Evolutionary conservation across 805 yeast genomes (phyloP).

Genomic region (Wickerhamomyces rabaulensis): DNA sequence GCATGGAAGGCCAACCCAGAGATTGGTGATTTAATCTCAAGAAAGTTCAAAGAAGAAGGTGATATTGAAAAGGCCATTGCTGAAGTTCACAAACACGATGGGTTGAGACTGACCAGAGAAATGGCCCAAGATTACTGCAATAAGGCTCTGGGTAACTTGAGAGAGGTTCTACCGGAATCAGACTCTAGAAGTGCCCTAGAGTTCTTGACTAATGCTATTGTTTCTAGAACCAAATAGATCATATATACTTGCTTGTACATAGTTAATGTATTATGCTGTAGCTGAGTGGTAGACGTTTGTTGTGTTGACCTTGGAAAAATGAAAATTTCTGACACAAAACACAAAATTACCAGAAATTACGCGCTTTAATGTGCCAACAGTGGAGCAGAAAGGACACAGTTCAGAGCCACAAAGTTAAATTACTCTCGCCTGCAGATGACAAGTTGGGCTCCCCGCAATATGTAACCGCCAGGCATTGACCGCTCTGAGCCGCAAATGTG

Average conservation of each 20-base stretch:
- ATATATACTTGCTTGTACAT: neutral
- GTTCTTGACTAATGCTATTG: conserved; percentile 73
- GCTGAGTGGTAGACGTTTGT: too few species aligned
- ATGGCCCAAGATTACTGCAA: conserved; percentile 77
- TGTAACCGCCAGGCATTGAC: too few species aligned
- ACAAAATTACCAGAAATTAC: too few species aligned
- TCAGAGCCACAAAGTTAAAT: too few species aligned
- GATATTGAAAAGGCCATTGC: conserved; percentile 80
- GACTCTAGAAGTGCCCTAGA: conserved; percentile 87
- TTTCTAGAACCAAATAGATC: conserved; percentile 67
- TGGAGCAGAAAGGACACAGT: too few species aligned
- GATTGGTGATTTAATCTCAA: conserved; percentile 74
- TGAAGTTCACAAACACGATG: conserved; percentile 66
- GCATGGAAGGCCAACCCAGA: conserved; percentile 91
- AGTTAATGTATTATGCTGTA: neutral
- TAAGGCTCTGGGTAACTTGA: conserved; percentile 66
- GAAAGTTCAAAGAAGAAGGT: conserved; percentile 76
- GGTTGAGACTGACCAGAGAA: conserved; percentile 68
- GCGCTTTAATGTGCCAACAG: too few species aligned
- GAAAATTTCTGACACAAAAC: too few species aligned
- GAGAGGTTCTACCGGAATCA: conserved; percentile 70
- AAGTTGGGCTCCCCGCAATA: too few species aligned
- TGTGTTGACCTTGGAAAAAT: too few species aligned
- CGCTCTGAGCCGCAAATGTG: too few species aligned
- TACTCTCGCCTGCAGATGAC: too few species aligned